Evolutionary conservation across 768 basidiomycete species (phyloP).

Genomic region (Tylopilus sp.): DNA sequence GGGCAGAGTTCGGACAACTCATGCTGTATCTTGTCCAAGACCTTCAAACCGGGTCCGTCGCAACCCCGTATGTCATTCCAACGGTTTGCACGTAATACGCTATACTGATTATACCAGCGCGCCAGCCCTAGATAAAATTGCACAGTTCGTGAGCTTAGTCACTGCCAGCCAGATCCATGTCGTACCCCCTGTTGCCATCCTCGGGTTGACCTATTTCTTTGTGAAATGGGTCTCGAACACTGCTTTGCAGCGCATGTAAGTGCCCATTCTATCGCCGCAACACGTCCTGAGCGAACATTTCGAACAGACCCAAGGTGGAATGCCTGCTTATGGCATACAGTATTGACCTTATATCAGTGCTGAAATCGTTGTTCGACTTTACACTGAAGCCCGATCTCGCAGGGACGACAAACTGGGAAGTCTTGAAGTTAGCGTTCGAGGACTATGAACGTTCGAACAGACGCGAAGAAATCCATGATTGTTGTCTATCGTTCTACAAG

Average conservation of each 20-base stretch:
- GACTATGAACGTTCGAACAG: neutral
- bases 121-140: neutral
- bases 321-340: slow-evolving; percentile 2
- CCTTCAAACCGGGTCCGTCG: neutral
- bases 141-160: slow-evolving; percentile 1
- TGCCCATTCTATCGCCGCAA: neutral
- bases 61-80: neutral
- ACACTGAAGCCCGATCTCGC: slow-evolving; percentile 6
- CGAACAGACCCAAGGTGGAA: slow-evolving; percentile 1
- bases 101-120: neutral
- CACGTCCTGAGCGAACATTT: neutral
- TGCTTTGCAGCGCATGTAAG: neutral
- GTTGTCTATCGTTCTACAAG: neutral
- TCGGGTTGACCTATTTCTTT: slow-evolving; percentile 2
- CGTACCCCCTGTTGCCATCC: slow-evolving; percentile 1
- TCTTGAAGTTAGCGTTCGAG: slow-evolving; percentile 5
- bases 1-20: neutral
- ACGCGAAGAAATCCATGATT: neutral
- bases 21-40: slow-evolving; percentile 6
- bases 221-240: slow-evolving; percentile 4
- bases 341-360: slow-evolving; percentile 1
- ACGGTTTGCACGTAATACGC: neutral
- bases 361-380: slow-evolving; percentile 1
- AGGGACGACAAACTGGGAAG: slow-evolving; percentile 3
- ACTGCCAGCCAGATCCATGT: neutral